phyloP scores from a whole-genome alignment of 2,329 filamentous ascomycete species.

The Alternaria triticimaculans region DNA sequence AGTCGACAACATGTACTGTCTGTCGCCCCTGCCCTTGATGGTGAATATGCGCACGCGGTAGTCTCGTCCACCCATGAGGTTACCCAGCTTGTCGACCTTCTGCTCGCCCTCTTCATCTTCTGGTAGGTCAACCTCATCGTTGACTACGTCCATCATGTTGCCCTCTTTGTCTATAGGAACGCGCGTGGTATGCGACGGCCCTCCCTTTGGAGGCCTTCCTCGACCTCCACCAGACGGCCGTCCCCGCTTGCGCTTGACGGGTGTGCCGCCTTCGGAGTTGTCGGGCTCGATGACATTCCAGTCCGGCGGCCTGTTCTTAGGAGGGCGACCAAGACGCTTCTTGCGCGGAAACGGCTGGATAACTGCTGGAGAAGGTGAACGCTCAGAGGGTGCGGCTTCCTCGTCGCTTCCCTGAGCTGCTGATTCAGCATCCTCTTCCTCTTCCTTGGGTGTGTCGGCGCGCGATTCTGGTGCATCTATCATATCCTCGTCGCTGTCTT shows the following conservation, averaged over 20 bases:
- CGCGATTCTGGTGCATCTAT: conserved; percentile 42
- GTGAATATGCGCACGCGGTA: conserved; percentile 97
- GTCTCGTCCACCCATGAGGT: conserved; percentile 81
- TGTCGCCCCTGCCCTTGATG: conserved; percentile 79
- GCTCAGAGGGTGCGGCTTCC: conserved; percentile 55
- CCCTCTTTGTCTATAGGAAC: conserved; percentile 94
- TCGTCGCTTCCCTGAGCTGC: conserved; percentile 52
- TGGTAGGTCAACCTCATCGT: conserved; percentile 90
- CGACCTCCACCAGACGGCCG: conserved; percentile 65
- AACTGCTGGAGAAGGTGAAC: conserved; percentile 53
- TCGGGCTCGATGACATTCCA: conserved; percentile 66
- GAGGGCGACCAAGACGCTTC: conserved; percentile 79
- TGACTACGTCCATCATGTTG: conserved; percentile 84
- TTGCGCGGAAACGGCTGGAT: conserved; percentile 71
- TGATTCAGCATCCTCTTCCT: conserved; percentile 58
- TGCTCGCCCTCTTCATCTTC: conserved; percentile 87
- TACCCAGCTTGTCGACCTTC: conserved; percentile 90
- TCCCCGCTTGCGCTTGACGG: conserved; percentile 57
- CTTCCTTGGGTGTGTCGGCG: conserved; percentile 52
- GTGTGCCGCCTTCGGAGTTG: conserved; percentile 58
- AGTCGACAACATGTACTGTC: conserved; percentile 97
- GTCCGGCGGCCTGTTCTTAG: conserved; percentile 82
- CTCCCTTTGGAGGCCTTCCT: conserved; percentile 73
- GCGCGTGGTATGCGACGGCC: conserved; percentile 77
- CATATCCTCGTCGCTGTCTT: conserved; percentile 47